These are phyloP conservation scores for Lathyrus aphaca DNA, from an alignment of 306 rosid genomes.

Conservation along the genomic window DNA sequence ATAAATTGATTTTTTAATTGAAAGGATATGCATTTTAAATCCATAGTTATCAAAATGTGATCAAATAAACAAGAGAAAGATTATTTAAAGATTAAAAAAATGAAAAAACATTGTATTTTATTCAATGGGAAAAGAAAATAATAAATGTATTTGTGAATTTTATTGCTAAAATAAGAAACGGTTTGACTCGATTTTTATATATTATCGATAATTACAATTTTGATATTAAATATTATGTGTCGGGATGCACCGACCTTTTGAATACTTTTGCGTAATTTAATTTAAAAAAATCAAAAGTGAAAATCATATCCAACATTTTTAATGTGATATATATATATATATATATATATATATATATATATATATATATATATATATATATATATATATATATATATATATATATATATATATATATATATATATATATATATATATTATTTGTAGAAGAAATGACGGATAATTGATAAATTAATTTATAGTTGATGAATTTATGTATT, in stretches of 20 bases:
- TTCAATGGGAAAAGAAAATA: not conserved
- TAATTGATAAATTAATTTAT: no score
- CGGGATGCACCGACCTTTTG: not conserved
- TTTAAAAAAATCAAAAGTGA: no score
- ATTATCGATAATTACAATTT: not conserved
- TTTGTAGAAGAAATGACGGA: no score
- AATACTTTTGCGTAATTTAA: no score
- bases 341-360: no score
- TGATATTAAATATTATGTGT: not conserved
- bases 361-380: no score
- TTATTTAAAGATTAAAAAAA: not conserved
- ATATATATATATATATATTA: no score
- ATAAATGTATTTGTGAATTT: not conserved
- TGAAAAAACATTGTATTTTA: not conserved
- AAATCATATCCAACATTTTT: no score
- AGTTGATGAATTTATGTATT: no score
- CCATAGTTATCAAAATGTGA: not conserved
- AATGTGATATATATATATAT: no score
- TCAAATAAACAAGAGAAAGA: not conserved
- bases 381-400: no score
- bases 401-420: no score
- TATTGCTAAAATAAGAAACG: not conserved
- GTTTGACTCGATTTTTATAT: not conserved
- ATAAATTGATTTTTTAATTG: not conserved
- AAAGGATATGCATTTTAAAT: not conserved